Evolutionary conservation across 306 rosid genomes (phyloP), one percentile per base, ranked within the genome.

Genomic region (Ormosia emarginata): DNA sequence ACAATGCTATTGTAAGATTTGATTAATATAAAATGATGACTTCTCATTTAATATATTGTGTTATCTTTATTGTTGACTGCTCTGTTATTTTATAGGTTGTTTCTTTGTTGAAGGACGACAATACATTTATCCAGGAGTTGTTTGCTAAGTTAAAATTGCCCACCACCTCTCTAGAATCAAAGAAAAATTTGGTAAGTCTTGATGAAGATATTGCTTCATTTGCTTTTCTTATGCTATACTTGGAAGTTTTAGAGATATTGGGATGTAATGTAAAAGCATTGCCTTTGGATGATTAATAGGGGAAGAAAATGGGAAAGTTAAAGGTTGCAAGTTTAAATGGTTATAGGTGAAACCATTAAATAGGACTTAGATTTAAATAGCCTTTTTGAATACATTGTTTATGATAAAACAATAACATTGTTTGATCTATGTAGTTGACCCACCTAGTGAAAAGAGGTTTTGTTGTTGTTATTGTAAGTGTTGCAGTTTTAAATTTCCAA

Each of bases 41-140:
- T 39, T 53, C 39, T 71, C 12, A 37, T 66, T 74, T 47, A 61
- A 71, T 59, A 41, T 56, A 34, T n/a, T n/a, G 74, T 66, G 14
- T 14, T 77, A 64, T 44, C 41, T 62, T 81, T 40, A 39, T 63
- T 53, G 46, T 89, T 85, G 71, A 80, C 8, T 82, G 49, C 68
- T 61, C 32, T 76, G 66, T 82, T 82, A 15, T 67, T 30, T 55
- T 85, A 79, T 82, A 95, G 99, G 97, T 95, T 82, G 90, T 93
- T 83, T 93, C 99, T 77, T 79, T 88, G 87, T 82, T 95, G 67
- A 95, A 95, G 90, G 98, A 95, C 17, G 99, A 95, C 81, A 89
- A 61, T 71, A 86, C 92, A 61, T 95, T 95, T 89, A 93, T 95
- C 85, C 99, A 93, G 83, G 99, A 95, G 86, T 88, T 95, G 83